phyloP scores from a whole-genome alignment of 176 grass and related monocot genomes.

The Triticum urartu region DNA sequence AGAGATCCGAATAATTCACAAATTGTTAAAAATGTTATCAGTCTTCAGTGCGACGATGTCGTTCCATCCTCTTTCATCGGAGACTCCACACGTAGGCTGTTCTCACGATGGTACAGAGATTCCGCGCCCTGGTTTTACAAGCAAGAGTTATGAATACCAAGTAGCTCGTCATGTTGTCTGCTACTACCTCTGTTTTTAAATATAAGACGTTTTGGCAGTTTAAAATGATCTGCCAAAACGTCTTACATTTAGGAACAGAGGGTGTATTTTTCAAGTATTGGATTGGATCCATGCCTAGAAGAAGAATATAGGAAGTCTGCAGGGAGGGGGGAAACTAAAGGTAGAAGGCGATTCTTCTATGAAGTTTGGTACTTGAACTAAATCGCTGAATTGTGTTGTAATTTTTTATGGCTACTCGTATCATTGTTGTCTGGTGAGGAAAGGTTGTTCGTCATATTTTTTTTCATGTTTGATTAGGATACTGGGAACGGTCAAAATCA shows the following conservation, averaged over 20 bases:
- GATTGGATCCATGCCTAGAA: not conserved
- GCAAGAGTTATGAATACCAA: not conserved
- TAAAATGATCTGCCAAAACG: too few species aligned
- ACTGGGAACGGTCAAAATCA: not conserved
- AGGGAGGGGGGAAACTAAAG: not conserved
- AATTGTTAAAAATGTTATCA: not conserved
- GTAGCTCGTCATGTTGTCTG: not conserved
- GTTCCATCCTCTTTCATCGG: constrained; percentile 2
- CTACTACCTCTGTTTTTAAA: not conserved
- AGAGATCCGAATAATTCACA: not conserved
- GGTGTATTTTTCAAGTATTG: too few species aligned
- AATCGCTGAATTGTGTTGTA: not conserved
- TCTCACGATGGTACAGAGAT: constrained; percentile 67
- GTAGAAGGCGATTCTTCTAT: not conserved
- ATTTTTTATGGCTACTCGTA: not conserved
- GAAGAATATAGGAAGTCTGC: not conserved
- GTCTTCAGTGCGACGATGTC: constrained; percentile 22
- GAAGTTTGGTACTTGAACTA: not conserved
- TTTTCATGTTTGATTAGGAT: not conserved
- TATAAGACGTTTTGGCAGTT: too few species aligned
- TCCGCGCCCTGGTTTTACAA: constrained; percentile 67
- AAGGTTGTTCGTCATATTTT: not conserved
- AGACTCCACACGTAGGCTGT: constrained; percentile 78
- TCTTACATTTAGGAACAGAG: too few species aligned
- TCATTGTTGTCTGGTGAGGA: not conserved